phyloP scores from a whole-genome alignment of 148 eudicot genomes.

The Rheum nobile region DNA sequence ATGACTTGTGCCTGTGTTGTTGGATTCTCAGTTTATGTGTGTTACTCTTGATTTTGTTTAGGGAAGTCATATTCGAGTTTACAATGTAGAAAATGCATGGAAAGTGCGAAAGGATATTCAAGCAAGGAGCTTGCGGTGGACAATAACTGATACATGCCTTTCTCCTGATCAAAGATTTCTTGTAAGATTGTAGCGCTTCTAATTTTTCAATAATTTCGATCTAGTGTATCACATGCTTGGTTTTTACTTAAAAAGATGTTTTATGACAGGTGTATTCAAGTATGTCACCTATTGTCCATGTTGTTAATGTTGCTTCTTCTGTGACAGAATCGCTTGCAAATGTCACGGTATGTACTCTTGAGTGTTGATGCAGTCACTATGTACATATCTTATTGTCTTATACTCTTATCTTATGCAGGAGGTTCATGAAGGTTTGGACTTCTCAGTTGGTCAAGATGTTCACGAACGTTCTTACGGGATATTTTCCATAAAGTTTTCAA shows the following conservation, averaged over 20 bases:
- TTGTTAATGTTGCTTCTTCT: slow-evolving; percentile 64
- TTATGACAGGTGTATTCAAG: slow-evolving; percentile 67
- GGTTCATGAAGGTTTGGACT: slow-evolving; percentile 79
- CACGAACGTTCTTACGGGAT: slow-evolving; percentile 52
- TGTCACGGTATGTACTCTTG: slow-evolving; percentile 44
- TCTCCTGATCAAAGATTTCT: slow-evolving; percentile 75
- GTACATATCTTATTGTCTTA: background rate
- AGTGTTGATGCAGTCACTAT: background rate
- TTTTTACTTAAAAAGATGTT: background rate
- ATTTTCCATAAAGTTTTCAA: slow-evolving; percentile 80
- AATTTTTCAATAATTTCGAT: background rate
- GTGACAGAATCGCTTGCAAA: slow-evolving; percentile 68
- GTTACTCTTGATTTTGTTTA: slow-evolving; percentile 12
- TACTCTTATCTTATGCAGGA: slow-evolving; percentile 36
- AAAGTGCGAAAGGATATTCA: slow-evolving; percentile 65
- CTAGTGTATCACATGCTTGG: background rate
- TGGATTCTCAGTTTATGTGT: background rate
- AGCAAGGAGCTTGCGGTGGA: slow-evolving; percentile 81
- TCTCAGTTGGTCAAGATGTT: slow-evolving; percentile 35
- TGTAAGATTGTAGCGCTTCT: slow-evolving; percentile 30
- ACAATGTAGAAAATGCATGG: slow-evolving; percentile 68
- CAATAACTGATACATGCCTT: slow-evolving; percentile 80
- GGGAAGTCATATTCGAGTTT: slow-evolving; percentile 83
- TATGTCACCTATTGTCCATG: slow-evolving; percentile 74
- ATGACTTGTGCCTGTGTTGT: background rate